Evolutionary conservation across 805 yeast genomes (phyloP), one percentile per base, ranked within the genome.

Genomic region (Soucietia sequanensis): DNA sequence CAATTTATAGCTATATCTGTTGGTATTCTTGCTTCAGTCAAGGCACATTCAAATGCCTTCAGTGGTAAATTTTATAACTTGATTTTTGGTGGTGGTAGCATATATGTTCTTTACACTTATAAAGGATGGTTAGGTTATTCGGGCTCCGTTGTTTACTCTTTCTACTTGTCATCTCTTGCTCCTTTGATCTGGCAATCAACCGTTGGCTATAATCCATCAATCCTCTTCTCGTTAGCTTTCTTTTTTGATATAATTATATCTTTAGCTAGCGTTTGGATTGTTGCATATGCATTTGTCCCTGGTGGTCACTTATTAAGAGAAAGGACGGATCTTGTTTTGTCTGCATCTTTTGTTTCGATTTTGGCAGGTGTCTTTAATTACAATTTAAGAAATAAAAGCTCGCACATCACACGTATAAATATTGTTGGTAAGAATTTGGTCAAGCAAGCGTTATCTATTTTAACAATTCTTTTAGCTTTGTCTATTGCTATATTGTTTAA

Each of bases 221-320:
- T 72, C 15, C 57, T 78, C 1, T 78, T 80, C 48, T 60, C 69
- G 4, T 38, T 74, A 2, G 72, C 76, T 0, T 75, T 76, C 37
- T 51, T 79, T 5, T 45, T 76, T 29, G 63, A 74, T 42, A 66
- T 80, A 33, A 31, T 83, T 4, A 55, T 86, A 23, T 70, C 82
- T 17, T 69, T 93, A 42, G 95, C 84, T 4, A 91, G 89, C 58
- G 95, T 91, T 33, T 91, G 98, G 98, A 82, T 84, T 27, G 98
- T 93, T 30, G 99, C 99, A 0, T 93, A 93, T 60, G 98, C 99
- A 0, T 93, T 93, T 65, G 99, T 93, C 30, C 99, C 99, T 8
- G 90, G 87, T 41, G 99, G 99, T 6, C 81, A 83, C 55, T 41
- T 84, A 15, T 68, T 93, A 33, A 77, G 99, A 53, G 99, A 93